Conservation (phyloP, 2,329 filamentous ascomycete species). For the Scleromitrula shiraiana region DNA sequence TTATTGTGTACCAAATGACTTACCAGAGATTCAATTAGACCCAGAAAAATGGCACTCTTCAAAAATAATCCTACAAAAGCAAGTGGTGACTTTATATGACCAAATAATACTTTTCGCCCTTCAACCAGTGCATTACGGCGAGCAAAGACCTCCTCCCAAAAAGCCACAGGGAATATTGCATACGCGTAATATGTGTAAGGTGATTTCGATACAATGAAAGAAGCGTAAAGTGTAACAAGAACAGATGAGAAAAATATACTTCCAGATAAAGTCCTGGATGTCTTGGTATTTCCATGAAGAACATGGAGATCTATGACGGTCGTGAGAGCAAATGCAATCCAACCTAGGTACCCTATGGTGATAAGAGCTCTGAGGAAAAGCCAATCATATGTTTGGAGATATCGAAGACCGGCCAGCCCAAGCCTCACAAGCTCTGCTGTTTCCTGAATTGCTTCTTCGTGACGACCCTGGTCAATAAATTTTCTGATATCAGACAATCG, state of each 20-base stretch:
- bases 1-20: slow-evolving; percentile 23
- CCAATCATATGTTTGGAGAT: slow-evolving; percentile 98
- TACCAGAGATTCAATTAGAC: slow-evolving; percentile 70
- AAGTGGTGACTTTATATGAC: slow-evolving; percentile 53
- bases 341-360: slow-evolving; percentile 85
- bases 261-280: slow-evolving; percentile 53
- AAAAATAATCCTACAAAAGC: slow-evolving; percentile 52
- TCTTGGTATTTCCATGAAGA: slow-evolving; percentile 58
- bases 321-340: slow-evolving; percentile 87
- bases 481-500: slow-evolving; percentile 60
- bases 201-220: slow-evolving; percentile 72
- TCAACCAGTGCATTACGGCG: slow-evolving; percentile 60
- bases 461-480: slow-evolving; percentile 57
- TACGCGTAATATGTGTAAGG: slow-evolving; percentile 84
- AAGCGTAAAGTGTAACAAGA: slow-evolving; percentile 67
- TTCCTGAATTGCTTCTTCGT: slow-evolving; percentile 71
- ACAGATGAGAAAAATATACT: slow-evolving; percentile 65
- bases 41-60: slow-evolving; percentile 61
- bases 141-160: slow-evolving; percentile 94
- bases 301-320: slow-evolving; percentile 86
- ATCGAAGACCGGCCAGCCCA: slow-evolving; percentile 75
- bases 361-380: slow-evolving; percentile 85
- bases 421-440: slow-evolving; percentile 70
- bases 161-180: slow-evolving; percentile 82
- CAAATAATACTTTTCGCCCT: slow-evolving; percentile 61